Base-by-base conservation (phyloP, 257 asterid species). In the Oldenlandia corymbosa region DNA sequence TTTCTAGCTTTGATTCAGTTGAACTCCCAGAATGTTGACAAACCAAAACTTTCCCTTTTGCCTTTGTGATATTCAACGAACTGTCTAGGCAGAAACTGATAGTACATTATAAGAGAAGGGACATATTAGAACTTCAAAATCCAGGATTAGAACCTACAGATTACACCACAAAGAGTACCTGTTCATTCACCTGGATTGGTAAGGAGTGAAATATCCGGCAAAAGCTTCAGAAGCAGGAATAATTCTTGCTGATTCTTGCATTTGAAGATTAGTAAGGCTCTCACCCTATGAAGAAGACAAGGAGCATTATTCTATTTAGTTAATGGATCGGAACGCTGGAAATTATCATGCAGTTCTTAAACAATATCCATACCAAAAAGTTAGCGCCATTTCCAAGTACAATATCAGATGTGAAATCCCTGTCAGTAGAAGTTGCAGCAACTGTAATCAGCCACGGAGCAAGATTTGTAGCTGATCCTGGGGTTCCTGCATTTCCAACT, bases 151-250 rank as follows among this genome's bases (percentile, higher is more conserved):
- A 70, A 64, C 73, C 62, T 58, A 59, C 50, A 68, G 58, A 36
- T n/a, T 56, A 80, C 71, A 58, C 67, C 34, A 60, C 68, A 71
- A 36, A 34, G 77, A 87, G 90, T 86, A 88, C 94, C 96, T 88
- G 83, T 70, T 67, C 77, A 86, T 88, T 88, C 97, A 91, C 97
- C 98, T 91, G 95, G 97, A 88, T 86, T 91, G 98, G 76, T 88
- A 86, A 39, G 98, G 95, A 66, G 98, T 91, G 79, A 91, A 91
- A 76, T 85, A 86, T 68, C 98, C 98, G 11, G 76, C 88, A 76
- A 78, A 66, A 53, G 97, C 95, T 75, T 83, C 85, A 48, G 97
- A 78, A 46, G 97, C 97, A 26, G 92, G 73, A 58, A 91, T 85
- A 71, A 85, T 82, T 48, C 54, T 62, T 58, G 90, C 72, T 0